Conservation (phyloP, 371 early-diverging fungal species). For the Nematocida ausubeli region DNA sequence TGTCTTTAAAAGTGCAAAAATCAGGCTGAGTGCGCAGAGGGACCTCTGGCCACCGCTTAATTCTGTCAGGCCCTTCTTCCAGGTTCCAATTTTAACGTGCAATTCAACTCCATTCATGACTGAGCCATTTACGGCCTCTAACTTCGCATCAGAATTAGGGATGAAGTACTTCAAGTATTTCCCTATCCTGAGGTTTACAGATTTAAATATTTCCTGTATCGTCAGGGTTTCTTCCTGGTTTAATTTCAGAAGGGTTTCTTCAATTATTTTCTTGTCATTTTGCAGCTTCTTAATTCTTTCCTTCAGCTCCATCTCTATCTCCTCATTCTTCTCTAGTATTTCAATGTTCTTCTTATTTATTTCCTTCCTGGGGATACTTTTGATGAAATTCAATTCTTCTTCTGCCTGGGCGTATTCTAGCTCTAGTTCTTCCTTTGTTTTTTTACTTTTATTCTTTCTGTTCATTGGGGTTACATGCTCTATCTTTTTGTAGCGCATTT, state of each 20-base stretch:
- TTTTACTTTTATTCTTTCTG: neutral
- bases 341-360: slow-evolving; percentile 68
- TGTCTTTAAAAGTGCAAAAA: slow-evolving; percentile 88
- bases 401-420: neutral
- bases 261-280: slow-evolving; percentile 65
- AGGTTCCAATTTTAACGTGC: slow-evolving; percentile 87
- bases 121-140: slow-evolving; percentile 71
- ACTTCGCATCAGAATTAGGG: slow-evolving; percentile 64
- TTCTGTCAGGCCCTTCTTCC: slow-evolving; percentile 92
- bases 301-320: slow-evolving; percentile 57
- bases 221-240: slow-evolving; percentile 66
- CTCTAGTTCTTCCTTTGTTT: neutral
- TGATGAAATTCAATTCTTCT: neutral
- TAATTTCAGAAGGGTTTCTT: slow-evolving; percentile 57
- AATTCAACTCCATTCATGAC: slow-evolving; percentile 71
- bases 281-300: slow-evolving; percentile 66
- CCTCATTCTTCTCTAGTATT: slow-evolving; percentile 67
- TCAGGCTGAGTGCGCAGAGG: slow-evolving; percentile 86
- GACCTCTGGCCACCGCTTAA: slow-evolving; percentile 97
- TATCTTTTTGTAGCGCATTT: slow-evolving; percentile 69
- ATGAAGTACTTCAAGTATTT: slow-evolving; percentile 58
- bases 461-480: neutral
- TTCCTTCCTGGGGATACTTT: slow-evolving; percentile 13
- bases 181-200: slow-evolving; percentile 63
- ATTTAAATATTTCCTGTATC: slow-evolving; percentile 58